A percentile compares a stretch with the other conserved stretches of the same genome.
phyloP scores from a whole-genome alignment of 2,329 filamentous ascomycete species.

The Hysterium pulicare region DNA sequence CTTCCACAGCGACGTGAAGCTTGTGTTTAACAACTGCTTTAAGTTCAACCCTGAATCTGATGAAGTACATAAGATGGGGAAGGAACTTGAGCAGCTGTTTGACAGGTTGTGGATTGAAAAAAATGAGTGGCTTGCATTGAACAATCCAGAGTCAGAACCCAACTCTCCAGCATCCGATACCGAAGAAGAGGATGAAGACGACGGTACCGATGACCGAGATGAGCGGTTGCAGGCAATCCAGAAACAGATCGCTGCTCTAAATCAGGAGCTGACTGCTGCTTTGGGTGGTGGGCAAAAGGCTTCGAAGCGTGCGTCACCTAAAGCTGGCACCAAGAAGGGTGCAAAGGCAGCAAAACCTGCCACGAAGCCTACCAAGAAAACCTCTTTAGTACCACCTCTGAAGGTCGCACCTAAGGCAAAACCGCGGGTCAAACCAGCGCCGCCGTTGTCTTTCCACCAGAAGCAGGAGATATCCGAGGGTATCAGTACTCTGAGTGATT shows the following conservation, averaged over 20 bases:
- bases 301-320: slow-evolving; percentile 56
- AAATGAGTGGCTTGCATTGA: slow-evolving; percentile 72
- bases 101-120: slow-evolving; percentile 74
- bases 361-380: slow-evolving; percentile 25
- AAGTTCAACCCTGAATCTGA: slow-evolving; percentile 85
- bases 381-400: slow-evolving; percentile 21
- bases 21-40: slow-evolving; percentile 87
- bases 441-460: slow-evolving; percentile 70
- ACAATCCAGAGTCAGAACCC: slow-evolving; percentile 64
- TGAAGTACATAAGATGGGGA: slow-evolving; percentile 68
- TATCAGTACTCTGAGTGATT: slow-evolving; percentile 74
- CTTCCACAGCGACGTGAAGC: slow-evolving; percentile 75
- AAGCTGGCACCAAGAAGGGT: slow-evolving; percentile 41
- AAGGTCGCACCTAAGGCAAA: slow-evolving; percentile 42
- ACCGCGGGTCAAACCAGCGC: slow-evolving; percentile 53
- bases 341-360: slow-evolving; percentile 39
- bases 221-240: slow-evolving; percentile 50
- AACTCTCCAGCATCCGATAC: slow-evolving; percentile 65
- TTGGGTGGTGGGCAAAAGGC: slow-evolving; percentile 39
- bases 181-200: slow-evolving; percentile 68
- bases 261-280: slow-evolving; percentile 54
- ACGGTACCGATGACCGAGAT: slow-evolving; percentile 56
- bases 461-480: slow-evolving; percentile 89
- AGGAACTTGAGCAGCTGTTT: slow-evolving; percentile 71
- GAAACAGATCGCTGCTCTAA: slow-evolving; percentile 68